A percentile compares a stretch with the other conserved stretches of the same genome.
phyloP scores from a whole-genome alignment of 1,284 basidiomycete genomes.

The Fomes fomentarius region DNA sequence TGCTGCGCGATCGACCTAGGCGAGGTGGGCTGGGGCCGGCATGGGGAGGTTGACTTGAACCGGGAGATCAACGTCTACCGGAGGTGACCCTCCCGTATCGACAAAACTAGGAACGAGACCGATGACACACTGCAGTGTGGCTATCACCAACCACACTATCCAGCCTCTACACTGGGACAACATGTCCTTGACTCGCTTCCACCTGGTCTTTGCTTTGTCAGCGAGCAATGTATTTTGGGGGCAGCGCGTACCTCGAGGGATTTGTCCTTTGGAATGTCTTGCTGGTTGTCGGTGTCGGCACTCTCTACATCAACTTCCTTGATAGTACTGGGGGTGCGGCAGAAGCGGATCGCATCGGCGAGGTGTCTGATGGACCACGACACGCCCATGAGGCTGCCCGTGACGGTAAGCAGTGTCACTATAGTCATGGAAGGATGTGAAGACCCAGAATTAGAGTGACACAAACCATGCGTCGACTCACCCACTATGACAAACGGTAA shows the following conservation, averaged over 20 bases:
- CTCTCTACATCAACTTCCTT: background rate
- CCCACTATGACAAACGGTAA: no score
- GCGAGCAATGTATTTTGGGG: background rate
- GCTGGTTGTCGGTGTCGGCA: background rate
- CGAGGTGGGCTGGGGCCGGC: no score
- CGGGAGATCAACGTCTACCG: no score
- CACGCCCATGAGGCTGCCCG: background rate
- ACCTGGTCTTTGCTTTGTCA: background rate
- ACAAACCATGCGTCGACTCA: no score
- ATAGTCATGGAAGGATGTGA: no score
- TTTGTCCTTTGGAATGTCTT: background rate
- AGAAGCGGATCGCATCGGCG: background rate
- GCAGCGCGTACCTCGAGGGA: background rate
- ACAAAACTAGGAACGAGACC: no score
- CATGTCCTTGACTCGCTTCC: background rate
- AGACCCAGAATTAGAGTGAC: no score
- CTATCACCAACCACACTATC: background rate
- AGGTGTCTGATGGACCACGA: background rate
- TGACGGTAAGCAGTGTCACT: no score
- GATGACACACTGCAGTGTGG: background rate
- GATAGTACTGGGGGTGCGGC: background rate
- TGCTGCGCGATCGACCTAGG: no score
- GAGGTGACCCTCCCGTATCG: no score
- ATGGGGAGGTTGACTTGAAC: no score
- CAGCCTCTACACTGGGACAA: background rate